Percentiles rank a stretch among this genome's conserved stretches.
phyloP scores from a whole-genome alignment of 1,284 basidiomycete species.

The Ganoderma meredithae region DNA sequence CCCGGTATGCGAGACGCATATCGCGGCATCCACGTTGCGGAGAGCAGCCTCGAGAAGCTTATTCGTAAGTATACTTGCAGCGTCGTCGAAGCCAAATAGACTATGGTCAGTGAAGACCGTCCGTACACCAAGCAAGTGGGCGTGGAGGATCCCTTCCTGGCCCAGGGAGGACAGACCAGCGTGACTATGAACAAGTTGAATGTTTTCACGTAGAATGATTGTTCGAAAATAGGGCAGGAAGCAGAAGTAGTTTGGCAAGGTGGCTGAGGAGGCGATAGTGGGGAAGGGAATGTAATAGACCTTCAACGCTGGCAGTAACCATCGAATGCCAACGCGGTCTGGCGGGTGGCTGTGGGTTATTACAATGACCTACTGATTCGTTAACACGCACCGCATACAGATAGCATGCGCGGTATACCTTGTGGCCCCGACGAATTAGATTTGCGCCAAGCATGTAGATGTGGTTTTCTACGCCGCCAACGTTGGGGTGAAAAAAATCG shows the following conservation, averaged over 20 bases:
- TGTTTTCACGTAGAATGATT: slow-evolving; percentile 88
- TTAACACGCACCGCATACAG: slow-evolving; percentile 8
- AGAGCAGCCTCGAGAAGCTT: slow-evolving; percentile 90
- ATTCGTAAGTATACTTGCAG: slow-evolving; percentile 96
- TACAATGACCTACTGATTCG: slow-evolving; percentile 77
- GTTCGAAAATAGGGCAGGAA: slow-evolving; percentile 91
- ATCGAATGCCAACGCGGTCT: slow-evolving; percentile 87
- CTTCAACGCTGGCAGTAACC: slow-evolving; percentile 87
- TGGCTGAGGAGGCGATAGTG: slow-evolving; percentile 89
- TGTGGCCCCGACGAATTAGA: slow-evolving; percentile 86
- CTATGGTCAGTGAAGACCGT: slow-evolving; percentile 98
- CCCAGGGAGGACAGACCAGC: slow-evolving; percentile 90
- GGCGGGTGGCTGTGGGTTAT: slow-evolving; percentile 93
- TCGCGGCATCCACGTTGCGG: slow-evolving; percentile 91
- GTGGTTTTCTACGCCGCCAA: slow-evolving; percentile 97
- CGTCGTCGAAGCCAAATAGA: slow-evolving; percentile 95
- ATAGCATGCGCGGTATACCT: slow-evolving; percentile 47
- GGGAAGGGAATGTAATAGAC: slow-evolving; percentile 94
- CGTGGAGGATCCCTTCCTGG: slow-evolving; percentile 92
- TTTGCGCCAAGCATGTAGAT: slow-evolving; percentile 93
- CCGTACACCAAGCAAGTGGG: slow-evolving; percentile 83
- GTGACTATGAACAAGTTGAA: slow-evolving; percentile 92
- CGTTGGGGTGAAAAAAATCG: slow-evolving; percentile 96
- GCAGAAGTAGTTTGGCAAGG: slow-evolving; percentile 93
- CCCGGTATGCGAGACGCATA: slow-evolving; percentile 99